Conservation (phyloP, 2,329 filamentous ascomycete species). For the Fonsecaea multimorphosa region DNA sequence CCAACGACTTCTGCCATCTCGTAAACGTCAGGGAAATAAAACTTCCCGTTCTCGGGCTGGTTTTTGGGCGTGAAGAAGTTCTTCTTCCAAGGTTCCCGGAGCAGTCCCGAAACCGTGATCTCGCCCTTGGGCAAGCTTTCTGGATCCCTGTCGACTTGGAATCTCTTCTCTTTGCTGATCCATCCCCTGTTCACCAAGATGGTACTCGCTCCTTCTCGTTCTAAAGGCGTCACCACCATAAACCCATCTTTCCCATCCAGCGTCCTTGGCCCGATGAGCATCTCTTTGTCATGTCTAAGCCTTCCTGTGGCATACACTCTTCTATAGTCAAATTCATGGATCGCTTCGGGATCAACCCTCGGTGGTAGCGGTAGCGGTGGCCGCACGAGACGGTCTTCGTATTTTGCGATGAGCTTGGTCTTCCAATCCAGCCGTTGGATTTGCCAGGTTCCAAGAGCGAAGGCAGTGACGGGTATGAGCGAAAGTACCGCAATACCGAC, state of each 20-base stretch:
- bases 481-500: slow-evolving; percentile 53
- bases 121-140: slow-evolving; percentile 71
- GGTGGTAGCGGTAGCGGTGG: slow-evolving; percentile 85
- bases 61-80: slow-evolving; percentile 98
- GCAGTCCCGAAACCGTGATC: slow-evolving; percentile 79
- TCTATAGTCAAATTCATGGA: slow-evolving; percentile 90
- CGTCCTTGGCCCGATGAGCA: slow-evolving; percentile 91
- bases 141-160: slow-evolving; percentile 64
- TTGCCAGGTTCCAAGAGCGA: slow-evolving; percentile 91
- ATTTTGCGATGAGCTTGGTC: slow-evolving; percentile 85
- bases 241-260: slow-evolving; percentile 88
- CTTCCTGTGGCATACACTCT: slow-evolving; percentile 76
- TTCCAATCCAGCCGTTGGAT: slow-evolving; percentile 94
- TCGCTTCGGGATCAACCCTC: slow-evolving; percentile 77
- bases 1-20: slow-evolving; percentile 87
- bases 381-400: slow-evolving; percentile 88
- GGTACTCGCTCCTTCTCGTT: slow-evolving; percentile 69
- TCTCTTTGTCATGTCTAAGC: slow-evolving; percentile 88
- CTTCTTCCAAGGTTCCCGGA: slow-evolving; percentile 92
- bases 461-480: slow-evolving; percentile 88
- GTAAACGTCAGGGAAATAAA: slow-evolving; percentile 91
- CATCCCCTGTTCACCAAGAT: slow-evolving; percentile 90
- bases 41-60: slow-evolving; percentile 78
- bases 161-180: slow-evolving; percentile 77
- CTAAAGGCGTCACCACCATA: slow-evolving; percentile 88